Percentiles rank a stretch among this genome's conserved stretches.
phyloP scores from a whole-genome alignment of 2,329 filamentous ascomycete species.

The Verticillium albo-atrum region DNA sequence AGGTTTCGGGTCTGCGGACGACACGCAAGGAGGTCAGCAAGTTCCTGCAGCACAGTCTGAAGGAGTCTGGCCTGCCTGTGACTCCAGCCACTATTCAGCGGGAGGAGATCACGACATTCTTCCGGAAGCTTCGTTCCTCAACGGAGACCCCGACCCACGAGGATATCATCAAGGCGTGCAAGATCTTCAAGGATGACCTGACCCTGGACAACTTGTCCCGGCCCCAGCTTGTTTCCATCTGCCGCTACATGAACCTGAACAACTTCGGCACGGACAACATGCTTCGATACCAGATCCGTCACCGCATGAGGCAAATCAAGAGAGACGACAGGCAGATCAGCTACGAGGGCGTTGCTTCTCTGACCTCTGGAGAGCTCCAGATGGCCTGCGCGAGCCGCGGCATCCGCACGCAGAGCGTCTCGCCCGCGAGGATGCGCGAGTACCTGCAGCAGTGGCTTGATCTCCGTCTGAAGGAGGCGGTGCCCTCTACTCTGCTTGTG shows the following conservation, averaged over 20 bases:
- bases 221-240: slow-evolving; percentile 95
- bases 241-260: slow-evolving; percentile 96
- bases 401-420: slow-evolving; percentile 88
- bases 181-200: slow-evolving; percentile 96
- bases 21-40: slow-evolving; percentile 91
- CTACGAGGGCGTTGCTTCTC: slow-evolving; percentile 86
- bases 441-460: slow-evolving; percentile 94
- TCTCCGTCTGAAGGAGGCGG: slow-evolving; percentile 84
- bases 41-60: slow-evolving; percentile 83
- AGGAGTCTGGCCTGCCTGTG: slow-evolving; percentile 88
- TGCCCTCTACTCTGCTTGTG: slow-evolving; percentile 93
- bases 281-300: slow-evolving; percentile 93
- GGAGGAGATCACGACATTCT: slow-evolving; percentile 94
- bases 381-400: slow-evolving; percentile 87
- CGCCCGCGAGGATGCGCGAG: slow-evolving; percentile 79
- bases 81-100: slow-evolving; percentile 80
- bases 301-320: slow-evolving; percentile 99
- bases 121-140: slow-evolving; percentile 89
- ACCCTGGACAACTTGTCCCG: slow-evolving; percentile 95
- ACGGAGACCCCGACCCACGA: slow-evolving; percentile 83
- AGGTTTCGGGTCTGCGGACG: slow-evolving; percentile 73
- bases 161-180: slow-evolving; percentile 98
- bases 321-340: slow-evolving; percentile 91
- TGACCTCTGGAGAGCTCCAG: slow-evolving; percentile 92
- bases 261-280: slow-evolving; percentile 97